Conservation (phyloP, 2,329 filamentous ascomycete species). For the Sordariomycetes sp. region DNA sequence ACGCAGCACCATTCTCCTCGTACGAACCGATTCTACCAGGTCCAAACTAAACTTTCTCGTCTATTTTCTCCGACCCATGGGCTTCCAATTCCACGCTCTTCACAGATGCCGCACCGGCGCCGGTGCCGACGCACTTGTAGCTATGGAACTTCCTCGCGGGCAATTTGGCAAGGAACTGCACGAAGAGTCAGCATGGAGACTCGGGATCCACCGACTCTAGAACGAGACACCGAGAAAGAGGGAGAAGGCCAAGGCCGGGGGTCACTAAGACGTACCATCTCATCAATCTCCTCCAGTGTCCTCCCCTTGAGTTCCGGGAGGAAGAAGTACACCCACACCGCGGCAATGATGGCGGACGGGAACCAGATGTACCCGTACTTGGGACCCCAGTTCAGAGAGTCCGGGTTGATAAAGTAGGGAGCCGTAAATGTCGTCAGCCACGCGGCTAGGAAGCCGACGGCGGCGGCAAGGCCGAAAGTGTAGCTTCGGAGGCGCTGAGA, state of each 20-base stretch:
- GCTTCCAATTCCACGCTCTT: neutral
- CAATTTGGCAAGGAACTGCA: conserved; percentile 6
- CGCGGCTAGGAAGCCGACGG: conserved; percentile 32
- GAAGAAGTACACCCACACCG: conserved; percentile 6
- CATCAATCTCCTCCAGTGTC: conserved; percentile 9
- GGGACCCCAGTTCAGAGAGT: conserved; percentile 33
- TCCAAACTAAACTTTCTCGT: neutral
- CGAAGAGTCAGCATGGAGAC: neutral
- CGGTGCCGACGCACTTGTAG: conserved; percentile 1
- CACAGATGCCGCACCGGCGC: neutral
- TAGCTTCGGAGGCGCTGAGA: conserved; percentile 36
- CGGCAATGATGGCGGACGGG: conserved; percentile 10
- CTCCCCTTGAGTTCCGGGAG: conserved; percentile 6
- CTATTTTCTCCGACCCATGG: neutral
- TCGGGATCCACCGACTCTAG: neutral
- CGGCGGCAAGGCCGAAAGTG: conserved; percentile 34
- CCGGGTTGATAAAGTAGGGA: conserved; percentile 39
- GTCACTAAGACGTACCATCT: conserved; percentile 5
- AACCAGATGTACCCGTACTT: conserved; percentile 39
- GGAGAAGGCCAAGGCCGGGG: neutral
- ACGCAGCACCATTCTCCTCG: too few relatives aligned
- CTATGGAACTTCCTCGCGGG: conserved; percentile 4
- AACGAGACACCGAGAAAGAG: too few relatives aligned
- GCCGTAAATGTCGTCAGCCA: conserved; percentile 39
- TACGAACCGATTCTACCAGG: too few relatives aligned